Evolutionary conservation across 78 protist species (phyloP).

Genomic region (Polysphondylium violaceum): DNA sequence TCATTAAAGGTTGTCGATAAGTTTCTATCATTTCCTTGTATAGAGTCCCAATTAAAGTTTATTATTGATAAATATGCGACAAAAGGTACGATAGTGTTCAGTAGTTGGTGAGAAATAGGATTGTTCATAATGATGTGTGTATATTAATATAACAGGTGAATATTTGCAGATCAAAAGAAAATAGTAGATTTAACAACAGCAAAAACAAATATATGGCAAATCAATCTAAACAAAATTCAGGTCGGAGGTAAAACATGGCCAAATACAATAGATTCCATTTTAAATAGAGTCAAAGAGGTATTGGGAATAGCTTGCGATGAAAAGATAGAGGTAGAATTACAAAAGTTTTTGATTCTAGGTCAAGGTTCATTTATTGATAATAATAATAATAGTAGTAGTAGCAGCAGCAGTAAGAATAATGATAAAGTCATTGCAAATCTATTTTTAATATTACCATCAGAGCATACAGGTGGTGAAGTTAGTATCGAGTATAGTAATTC

Average conservation of each 20-base stretch:
- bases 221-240: background rate
- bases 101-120: too few relatives aligned
- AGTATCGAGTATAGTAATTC: background rate
- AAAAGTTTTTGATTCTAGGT: background rate
- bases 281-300: background rate
- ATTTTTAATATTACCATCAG: slow-evolving; percentile 20
- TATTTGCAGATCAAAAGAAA: too few relatives aligned
- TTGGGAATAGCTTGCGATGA: background rate
- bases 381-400: slow-evolving; percentile 1
- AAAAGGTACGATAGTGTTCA: too few relatives aligned
- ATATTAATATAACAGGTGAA: too few relatives aligned
- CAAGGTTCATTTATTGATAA: slow-evolving; percentile 1
- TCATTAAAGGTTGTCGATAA: too few relatives aligned
- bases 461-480: slow-evolving; percentile 21
- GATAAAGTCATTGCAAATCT: slow-evolving; percentile 17
- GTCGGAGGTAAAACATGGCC: background rate
- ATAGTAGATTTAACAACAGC: too few relatives aligned
- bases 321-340: background rate
- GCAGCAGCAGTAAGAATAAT: background rate
- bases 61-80: too few relatives aligned
- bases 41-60: too few relatives aligned
- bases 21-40: too few relatives aligned
- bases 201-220: slow-evolving; percentile 44
- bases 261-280: background rate
- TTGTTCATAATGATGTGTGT: too few relatives aligned